Evolutionary conservation across 1,284 basidiomycete species (phyloP).

Genomic region (Puccinia novopanici): DNA sequence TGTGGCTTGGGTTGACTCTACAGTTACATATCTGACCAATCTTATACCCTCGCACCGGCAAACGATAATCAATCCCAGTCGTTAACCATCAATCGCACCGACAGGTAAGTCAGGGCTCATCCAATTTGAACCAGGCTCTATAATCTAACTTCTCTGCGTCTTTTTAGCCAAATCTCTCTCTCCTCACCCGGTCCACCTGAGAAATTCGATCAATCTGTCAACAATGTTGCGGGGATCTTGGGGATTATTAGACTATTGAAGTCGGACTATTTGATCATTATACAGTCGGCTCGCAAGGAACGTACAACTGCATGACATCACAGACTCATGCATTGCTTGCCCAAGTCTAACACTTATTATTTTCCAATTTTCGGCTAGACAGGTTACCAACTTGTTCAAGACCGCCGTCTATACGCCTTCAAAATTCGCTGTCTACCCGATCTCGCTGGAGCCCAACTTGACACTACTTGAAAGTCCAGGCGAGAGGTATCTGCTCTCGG

Average conservation of each 20-base stretch:
- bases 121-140: background rate
- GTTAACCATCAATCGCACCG: background rate
- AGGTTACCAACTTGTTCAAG: conserved; percentile 46
- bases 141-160: background rate
- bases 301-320: background rate
- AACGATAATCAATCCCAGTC: conserved; percentile 25
- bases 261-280: conserved; percentile 45
- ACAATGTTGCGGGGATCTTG: conserved; percentile 38
- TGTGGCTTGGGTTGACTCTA: background rate
- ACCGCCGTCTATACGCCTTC: conserved; percentile 38
- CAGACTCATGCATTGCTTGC: background rate
- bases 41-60: conserved; percentile 26
- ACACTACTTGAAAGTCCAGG: conserved; percentile 21
- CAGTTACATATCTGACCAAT: conserved; percentile 42
- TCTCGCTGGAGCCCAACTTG: conserved; percentile 38
- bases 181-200: conserved; percentile 20
- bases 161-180: conserved; percentile 35
- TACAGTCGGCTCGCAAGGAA: conserved; percentile 47
- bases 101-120: background rate
- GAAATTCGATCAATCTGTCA: conserved; percentile 25
- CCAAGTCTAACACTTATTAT: background rate
- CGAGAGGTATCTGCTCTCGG: conserved; percentile 39
- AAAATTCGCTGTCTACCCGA: conserved; percentile 36
- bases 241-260: conserved; percentile 41
- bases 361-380: background rate